Percentiles rank a stretch among this genome's conserved stretches.
phyloP scores from a whole-genome alignment of 2,329 filamentous ascomycete genomes.

The Stenocarpella maydis region DNA sequence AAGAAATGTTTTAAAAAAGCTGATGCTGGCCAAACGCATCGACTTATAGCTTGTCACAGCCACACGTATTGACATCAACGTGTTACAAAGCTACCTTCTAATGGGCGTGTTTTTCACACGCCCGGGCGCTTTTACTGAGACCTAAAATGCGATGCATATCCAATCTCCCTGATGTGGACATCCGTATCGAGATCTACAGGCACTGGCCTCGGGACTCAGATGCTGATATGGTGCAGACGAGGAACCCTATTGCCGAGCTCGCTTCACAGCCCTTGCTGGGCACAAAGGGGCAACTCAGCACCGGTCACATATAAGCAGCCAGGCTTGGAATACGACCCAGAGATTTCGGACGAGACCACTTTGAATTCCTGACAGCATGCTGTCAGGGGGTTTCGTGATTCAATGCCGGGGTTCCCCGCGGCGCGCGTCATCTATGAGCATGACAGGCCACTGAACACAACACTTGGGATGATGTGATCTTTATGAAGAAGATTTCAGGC shows the following conservation, averaged over 20 bases:
- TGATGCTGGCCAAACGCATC: too few relatives aligned
- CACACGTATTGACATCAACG: too few relatives aligned
- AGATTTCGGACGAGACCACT: neutral
- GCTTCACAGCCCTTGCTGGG: too few relatives aligned
- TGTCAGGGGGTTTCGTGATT: neutral
- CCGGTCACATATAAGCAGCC: neutral
- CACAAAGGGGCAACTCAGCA: neutral
- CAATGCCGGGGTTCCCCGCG: neutral
- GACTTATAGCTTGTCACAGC: too few relatives aligned
- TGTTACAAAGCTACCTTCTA: too few relatives aligned
- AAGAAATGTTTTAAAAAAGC: too few relatives aligned
- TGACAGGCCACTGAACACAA: neutral
- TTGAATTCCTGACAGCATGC: neutral
- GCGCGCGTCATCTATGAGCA: neutral
- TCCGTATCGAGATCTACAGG: too few relatives aligned
- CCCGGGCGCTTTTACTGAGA: too few relatives aligned
- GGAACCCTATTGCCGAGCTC: too few relatives aligned
- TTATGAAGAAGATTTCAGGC: neutral
- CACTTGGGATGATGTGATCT: neutral
- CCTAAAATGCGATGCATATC: slow-evolving; percentile 57
- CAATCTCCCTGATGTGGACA: slow-evolving; percentile 49
- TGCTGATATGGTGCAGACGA: too few relatives aligned
- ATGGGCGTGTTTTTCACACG: too few relatives aligned
- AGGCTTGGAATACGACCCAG: neutral
- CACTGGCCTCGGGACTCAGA: too few relatives aligned